Base-by-base conservation (phyloP, 768 basidiomycete genomes). In the Suillus discolor region DNA sequence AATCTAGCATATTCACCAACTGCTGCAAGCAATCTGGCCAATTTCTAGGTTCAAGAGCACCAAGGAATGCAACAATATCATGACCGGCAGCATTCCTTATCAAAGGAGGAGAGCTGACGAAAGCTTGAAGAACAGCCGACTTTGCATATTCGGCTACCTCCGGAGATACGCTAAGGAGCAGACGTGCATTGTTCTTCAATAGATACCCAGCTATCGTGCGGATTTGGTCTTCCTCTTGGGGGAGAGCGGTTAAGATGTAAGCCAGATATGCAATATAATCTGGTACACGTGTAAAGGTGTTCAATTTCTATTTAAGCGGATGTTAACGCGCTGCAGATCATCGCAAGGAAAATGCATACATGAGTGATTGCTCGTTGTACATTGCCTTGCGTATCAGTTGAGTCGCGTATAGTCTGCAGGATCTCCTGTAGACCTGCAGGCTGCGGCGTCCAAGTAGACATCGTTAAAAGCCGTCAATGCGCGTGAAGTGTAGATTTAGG, bases 261-360 rank as follows among this genome's bases (percentile, higher is more conserved):
- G 92, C 92, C 68, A 99, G 89, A 85, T 99, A 99, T 65, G 91
- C 96, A 66, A 95, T 90, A 77, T 97, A 99, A 78, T 97, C 95
- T 55, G 96, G 93, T 68, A 90, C 89, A 72, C 89, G 89, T 74
- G 93, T 90, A 78, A 93, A 95, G 67, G 82, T 85, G 77, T 92
- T 94, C 69, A 96, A 84, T 91, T 93, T 94, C 93, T 95, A 7
- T 65, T 25, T 54, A 66, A 69, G 66, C 61, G 57, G 57, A 63
- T 55, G 67, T 77, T 69, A 71, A 66, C 68, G 65, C 49, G 61
- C 68, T 70, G 65, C 67, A 67, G 47, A 65, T 31, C 59, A 65
- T 62, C 62, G 66, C 69, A 68, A 68, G 68, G 69, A 34, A 67
- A 51, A 57, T 61, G 70, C 82, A 71, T 78, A 95, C 96, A 82